Conservation (phyloP, 768 basidiomycete genomes). For the Lepiota subincarnata region DNA sequence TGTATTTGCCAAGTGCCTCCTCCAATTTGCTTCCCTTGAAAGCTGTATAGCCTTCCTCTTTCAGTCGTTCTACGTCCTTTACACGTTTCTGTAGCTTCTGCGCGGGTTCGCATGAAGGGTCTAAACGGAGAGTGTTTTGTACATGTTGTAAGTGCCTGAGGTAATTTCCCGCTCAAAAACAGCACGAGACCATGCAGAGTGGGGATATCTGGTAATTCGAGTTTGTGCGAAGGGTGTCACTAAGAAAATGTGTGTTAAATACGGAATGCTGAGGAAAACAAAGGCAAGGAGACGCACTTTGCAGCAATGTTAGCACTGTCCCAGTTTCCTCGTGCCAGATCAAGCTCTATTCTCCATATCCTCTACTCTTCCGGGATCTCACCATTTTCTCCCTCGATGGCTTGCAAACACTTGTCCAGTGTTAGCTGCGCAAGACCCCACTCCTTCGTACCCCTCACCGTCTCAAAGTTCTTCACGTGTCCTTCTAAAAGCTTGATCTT, state of each 20-base stretch:
- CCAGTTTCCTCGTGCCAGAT: too few relatives aligned
- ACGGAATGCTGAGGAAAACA: too few relatives aligned
- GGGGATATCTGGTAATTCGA: conserved; percentile 73
- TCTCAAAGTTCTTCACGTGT: conserved; percentile 62
- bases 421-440: conserved; percentile 80
- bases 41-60: too few relatives aligned
- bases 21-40: too few relatives aligned
- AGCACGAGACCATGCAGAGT: conserved; percentile 75
- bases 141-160: conserved; percentile 65
- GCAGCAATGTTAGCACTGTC: too few relatives aligned
- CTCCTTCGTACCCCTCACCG: conserved; percentile 53
- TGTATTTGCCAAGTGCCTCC: too few relatives aligned
- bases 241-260: too few relatives aligned
- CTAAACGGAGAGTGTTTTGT: conserved; percentile 66
- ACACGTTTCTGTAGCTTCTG: conserved; percentile 69
- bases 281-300: too few relatives aligned
- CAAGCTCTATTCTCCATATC: too few relatives aligned
- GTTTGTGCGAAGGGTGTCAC: conserved; percentile 70
- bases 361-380: too few relatives aligned
- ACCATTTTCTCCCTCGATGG: too few relatives aligned
- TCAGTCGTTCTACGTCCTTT: too few relatives aligned
- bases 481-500: conserved; percentile 58
- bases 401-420: conserved; percentile 70
- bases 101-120: conserved; percentile 73
- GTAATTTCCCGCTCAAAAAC: conserved; percentile 66